Evolutionary conservation across 352 stramenopile genomes (phyloP).

Genomic region (Pythium monospermum): DNA sequence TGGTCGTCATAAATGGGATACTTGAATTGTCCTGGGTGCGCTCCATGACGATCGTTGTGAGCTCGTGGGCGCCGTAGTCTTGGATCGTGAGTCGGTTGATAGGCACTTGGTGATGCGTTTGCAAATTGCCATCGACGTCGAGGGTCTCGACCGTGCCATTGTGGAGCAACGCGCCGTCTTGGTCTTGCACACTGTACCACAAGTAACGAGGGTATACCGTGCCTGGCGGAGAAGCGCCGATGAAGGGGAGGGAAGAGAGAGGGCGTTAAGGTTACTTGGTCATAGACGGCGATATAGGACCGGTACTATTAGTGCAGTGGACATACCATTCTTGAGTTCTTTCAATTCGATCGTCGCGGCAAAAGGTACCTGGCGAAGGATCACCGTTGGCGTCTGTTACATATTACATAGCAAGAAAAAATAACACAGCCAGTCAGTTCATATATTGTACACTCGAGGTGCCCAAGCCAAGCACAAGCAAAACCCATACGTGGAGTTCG

Average conservation of each 20-base stretch:
- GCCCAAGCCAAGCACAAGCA: too few relatives aligned
- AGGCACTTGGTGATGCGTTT: slow-evolving; percentile 30
- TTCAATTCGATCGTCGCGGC: slow-evolving; percentile 55
- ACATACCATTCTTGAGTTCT: slow-evolving; percentile 68
- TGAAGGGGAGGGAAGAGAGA: neutral
- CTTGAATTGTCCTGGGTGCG: slow-evolving; percentile 26
- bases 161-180: slow-evolving; percentile 34
- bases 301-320: neutral
- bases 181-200: slow-evolving; percentile 50
- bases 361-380: slow-evolving; percentile 69
- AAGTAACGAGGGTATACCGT: slow-evolving; percentile 65
- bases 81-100: slow-evolving; percentile 44
- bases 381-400: slow-evolving; percentile 64
- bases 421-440: slow-evolving; percentile 2
- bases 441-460: too few relatives aligned
- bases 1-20: slow-evolving; percentile 31
- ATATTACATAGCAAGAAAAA: too few relatives aligned
- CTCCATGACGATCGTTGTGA: slow-evolving; percentile 45
- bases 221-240: slow-evolving; percentile 27
- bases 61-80: slow-evolving; percentile 37
- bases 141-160: slow-evolving; percentile 67
- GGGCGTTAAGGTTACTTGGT: neutral
- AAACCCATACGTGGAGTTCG: slow-evolving; percentile 13
- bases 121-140: slow-evolving; percentile 61
- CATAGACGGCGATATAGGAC: neutral